phyloP scores from a whole-genome alignment of 2,329 filamentous ascomycete genomes.

The Trichoderma lentiforme region DNA sequence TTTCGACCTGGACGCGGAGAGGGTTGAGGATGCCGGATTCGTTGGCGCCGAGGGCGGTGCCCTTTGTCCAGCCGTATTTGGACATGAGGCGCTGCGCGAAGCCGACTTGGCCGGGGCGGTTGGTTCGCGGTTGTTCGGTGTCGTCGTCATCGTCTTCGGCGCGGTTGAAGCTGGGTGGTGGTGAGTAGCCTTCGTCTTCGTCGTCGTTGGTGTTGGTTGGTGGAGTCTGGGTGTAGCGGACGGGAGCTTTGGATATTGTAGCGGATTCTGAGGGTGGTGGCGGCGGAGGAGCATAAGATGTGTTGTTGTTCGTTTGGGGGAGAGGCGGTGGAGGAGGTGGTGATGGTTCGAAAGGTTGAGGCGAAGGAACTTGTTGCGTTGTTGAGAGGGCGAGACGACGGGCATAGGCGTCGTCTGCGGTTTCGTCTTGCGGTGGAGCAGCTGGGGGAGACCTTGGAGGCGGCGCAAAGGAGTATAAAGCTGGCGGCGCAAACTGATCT shows the following conservation, averaged over 20 bases:
- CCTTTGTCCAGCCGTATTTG: conserved; percentile 92
- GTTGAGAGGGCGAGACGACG: conserved; percentile 58
- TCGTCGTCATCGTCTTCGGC: conserved; percentile 35
- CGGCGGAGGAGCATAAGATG: conserved; percentile 27
- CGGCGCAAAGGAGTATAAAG: conserved; percentile 55
- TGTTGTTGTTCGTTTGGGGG: conserved; percentile 22
- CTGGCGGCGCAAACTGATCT: conserved; percentile 61
- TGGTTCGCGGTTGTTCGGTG: conserved; percentile 49
- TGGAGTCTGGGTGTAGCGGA: conserved; percentile 58
- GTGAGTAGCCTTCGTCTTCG: conserved; percentile 42
- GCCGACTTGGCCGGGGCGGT: conserved; percentile 72
- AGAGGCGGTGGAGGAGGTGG: conserved; percentile 34
- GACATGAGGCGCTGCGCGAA: conserved; percentile 87
- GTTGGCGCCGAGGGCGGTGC: conserved; percentile 79
- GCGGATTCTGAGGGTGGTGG: conserved; percentile 39
- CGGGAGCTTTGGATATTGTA: conserved; percentile 73
- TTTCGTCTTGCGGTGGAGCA: conserved; percentile 53
- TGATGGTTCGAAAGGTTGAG: conserved; percentile 33
- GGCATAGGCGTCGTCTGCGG: conserved; percentile 67
- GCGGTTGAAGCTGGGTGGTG: conserved; percentile 48
- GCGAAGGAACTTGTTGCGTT: conserved; percentile 32
- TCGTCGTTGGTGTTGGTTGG: conserved; percentile 29
- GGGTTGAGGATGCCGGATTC: conserved; percentile 81
- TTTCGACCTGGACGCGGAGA: conserved; percentile 79
- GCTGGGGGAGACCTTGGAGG: conserved; percentile 49